These are phyloP conservation scores for Coccomyxa sp. DNA, from an alignment of 139 green algal species.

Conservation along the genomic window DNA sequence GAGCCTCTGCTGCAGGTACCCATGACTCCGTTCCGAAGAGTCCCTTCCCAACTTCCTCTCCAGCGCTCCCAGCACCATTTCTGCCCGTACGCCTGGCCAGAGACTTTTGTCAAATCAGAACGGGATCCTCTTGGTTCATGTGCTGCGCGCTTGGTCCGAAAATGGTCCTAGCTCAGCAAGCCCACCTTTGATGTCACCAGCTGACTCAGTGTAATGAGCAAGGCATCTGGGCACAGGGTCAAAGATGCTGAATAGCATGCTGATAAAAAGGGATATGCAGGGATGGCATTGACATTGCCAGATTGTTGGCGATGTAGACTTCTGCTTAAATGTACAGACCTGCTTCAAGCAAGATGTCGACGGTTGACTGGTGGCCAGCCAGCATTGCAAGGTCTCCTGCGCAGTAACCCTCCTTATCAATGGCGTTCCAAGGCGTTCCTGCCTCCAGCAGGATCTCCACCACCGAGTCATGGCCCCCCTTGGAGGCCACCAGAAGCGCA, in stretches of 20 bases:
- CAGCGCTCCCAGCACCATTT: constrained; percentile 46
- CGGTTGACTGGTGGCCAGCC: constrained; percentile 34
- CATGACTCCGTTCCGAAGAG: not conserved
- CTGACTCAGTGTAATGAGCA: no score
- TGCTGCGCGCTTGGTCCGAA: no score
- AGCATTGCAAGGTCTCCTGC: constrained; percentile 63
- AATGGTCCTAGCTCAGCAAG: no score
- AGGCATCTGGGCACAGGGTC: not conserved
- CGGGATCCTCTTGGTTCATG: no score
- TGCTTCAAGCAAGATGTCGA: constrained; percentile 50
- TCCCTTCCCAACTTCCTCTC: constrained; percentile 7
- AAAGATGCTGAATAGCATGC: not conserved
- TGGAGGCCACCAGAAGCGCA: constrained; percentile 47
- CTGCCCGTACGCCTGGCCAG: constrained; percentile 29
- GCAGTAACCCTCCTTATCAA: constrained; percentile 59
- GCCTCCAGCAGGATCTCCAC: constrained; percentile 49
- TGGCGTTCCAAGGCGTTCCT: constrained; percentile 68
- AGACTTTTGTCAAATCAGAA: not conserved
- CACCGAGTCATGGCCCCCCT: constrained; percentile 30
- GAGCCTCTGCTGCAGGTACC: constrained; percentile 35
- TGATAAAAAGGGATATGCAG: no score
- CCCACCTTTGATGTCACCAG: no score
- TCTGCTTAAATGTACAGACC: constrained; percentile 10
- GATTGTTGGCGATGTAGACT: no score
- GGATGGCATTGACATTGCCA: no score